Base-by-base conservation (phyloP, 2,329 filamentous ascomycete species). In the Allantophomopsis lycopodina region DNA sequence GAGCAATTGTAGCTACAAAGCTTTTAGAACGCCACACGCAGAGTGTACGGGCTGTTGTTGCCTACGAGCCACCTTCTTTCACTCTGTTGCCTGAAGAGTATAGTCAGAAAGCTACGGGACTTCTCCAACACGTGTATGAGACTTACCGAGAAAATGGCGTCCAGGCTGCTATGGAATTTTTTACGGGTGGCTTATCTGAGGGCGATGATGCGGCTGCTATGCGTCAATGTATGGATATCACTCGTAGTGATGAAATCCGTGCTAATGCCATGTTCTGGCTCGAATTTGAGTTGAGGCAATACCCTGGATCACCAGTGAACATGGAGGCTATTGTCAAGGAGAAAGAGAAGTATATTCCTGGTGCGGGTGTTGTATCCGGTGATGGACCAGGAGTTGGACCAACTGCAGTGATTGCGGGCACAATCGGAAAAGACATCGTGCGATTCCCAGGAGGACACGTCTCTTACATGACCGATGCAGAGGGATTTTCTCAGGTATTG, bases 221-320 rank as follows among this genome's bases (percentile, higher is more conserved):
- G 40, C 13, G 21, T 14, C n/a, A 14, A 13, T 40, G 40, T 20
- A 44, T 44, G 40, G 42, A 44, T 38, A 30, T 38, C 6, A 40
- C 32, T 4, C 39, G 38, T 11, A 37, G 42, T 7, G 21, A 46
- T 35, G 42, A 44, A 31, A 40, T 44, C 12, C 37, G 42, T n/a
- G 39, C 42, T 2, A 44, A 46, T 30, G 38, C 37, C 2, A 40
- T 46, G 39, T 44, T 30, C 23, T 46, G 42, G 44, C 44, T 46
- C 30, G 44, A 46, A 20, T 44, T 40, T 35, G 44, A 46, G 35
- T 33, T 42, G 15, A 34, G 35, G 23, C 44, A 46, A 36, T 46
- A 44, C 37, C 42, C 42, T n/a, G 30, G 16, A 17, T 10, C 39
- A 4, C 17, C 18, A 12, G 18, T 39, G 10, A 23, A 44, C 32